Conservation (phyloP, 768 basidiomycete genomes). For the Lactarius quietus region DNA sequence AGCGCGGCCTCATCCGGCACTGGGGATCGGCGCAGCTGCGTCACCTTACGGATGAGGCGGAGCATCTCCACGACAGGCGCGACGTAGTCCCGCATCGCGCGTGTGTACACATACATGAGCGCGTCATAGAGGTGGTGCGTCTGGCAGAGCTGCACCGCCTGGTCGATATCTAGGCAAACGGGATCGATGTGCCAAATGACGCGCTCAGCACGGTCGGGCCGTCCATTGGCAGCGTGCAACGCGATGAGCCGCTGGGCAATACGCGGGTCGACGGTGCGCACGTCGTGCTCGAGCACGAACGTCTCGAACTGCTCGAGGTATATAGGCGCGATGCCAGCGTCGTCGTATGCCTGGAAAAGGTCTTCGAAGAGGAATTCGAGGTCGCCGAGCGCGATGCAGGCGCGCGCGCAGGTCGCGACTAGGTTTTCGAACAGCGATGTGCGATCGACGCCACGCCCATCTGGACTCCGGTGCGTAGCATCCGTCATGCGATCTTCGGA, state of each 20-base stretch:
- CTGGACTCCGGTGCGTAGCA: constrained; percentile 72
- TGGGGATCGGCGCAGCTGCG: constrained; percentile 43
- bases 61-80: constrained; percentile 86
- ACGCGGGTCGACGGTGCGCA: constrained; percentile 76
- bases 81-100: constrained; percentile 83
- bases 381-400: constrained; percentile 76
- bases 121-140: constrained; percentile 85
- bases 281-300: constrained; percentile 70
- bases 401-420: constrained; percentile 70
- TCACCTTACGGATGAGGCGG: constrained; percentile 66
- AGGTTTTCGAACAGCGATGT: constrained; percentile 88
- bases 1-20: constrained; percentile 39
- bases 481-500: constrained; percentile 95
- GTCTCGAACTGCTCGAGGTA: constrained; percentile 80
- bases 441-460: constrained; percentile 89
- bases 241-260: constrained; percentile 83
- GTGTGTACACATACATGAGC: constrained; percentile 89
- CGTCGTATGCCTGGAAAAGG: constrained; percentile 85
- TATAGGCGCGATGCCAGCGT: constrained; percentile 77
- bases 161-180: constrained; percentile 85
- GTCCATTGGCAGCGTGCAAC: constrained; percentile 65
- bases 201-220: constrained; percentile 75
- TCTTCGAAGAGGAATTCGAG: constrained; percentile 91
- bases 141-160: constrained; percentile 84
- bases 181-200: constrained; percentile 98